Conservation (phyloP, 768 basidiomycete species). For the Pulveroboletus frians region DNA sequence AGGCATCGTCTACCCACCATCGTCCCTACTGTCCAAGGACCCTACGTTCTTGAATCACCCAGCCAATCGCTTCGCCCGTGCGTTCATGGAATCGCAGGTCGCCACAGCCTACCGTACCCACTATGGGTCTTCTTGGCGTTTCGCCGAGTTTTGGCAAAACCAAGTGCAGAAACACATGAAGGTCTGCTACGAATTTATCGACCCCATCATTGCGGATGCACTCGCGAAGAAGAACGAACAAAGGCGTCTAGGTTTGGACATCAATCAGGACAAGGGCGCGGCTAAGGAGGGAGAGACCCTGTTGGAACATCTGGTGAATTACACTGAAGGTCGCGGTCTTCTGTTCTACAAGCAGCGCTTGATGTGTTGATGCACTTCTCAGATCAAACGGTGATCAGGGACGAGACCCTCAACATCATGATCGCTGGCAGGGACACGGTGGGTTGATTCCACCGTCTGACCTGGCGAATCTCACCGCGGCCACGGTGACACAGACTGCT, state of each 20-base stretch:
- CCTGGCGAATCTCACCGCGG: neutral
- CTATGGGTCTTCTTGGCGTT: slow-evolving; percentile 41
- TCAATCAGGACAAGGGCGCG: slow-evolving; percentile 11
- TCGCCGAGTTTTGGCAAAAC: slow-evolving; percentile 42
- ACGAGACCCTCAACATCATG: slow-evolving; percentile 27
- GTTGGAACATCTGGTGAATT: slow-evolving; percentile 49
- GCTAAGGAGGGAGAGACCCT: slow-evolving; percentile 40
- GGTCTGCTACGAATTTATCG: slow-evolving; percentile 42
- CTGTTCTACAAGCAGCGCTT: neutral
- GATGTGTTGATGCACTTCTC: neutral
- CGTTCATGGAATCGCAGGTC: slow-evolving; percentile 37
- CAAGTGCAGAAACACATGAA: slow-evolving; percentile 34
- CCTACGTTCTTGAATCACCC: slow-evolving; percentile 26
- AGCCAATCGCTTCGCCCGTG: slow-evolving; percentile 34
- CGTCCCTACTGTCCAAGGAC: slow-evolving; percentile 20
- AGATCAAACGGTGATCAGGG: slow-evolving; percentile 24
- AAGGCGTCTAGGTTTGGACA: slow-evolving; percentile 4
- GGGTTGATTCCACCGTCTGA: slow-evolving; percentile 1
- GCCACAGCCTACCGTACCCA: slow-evolving; percentile 29
- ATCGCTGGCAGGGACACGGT: slow-evolving; percentile 42
- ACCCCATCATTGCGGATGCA: slow-evolving; percentile 42
- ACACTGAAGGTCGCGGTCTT: slow-evolving; percentile 42
- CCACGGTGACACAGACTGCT: slow-evolving; percentile 22
- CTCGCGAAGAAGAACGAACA: slow-evolving; percentile 32
- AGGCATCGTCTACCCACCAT: slow-evolving; percentile 33